Conservation (phyloP, 306 rosid genomes). For the Quercus aquifolioides region DNA sequence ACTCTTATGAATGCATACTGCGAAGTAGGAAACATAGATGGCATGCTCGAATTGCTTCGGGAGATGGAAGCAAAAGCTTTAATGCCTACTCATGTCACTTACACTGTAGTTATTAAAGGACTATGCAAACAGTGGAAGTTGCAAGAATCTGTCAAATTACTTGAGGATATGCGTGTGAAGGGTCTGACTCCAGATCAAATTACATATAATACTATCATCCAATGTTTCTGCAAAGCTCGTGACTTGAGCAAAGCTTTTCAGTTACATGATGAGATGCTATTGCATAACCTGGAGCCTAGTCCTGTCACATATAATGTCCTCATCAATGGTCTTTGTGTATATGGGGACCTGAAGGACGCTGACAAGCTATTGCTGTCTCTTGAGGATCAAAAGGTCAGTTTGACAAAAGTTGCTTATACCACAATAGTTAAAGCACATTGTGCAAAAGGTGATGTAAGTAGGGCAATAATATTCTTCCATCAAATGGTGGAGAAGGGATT, state of each 20-base stretch:
- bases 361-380: slow-evolving; percentile 41
- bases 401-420: slow-evolving; percentile 45
- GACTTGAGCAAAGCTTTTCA: slow-evolving; percentile 41
- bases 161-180: slow-evolving; percentile 33
- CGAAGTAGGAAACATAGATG: slow-evolving; percentile 32
- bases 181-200: slow-evolving; percentile 46
- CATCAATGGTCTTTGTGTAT: slow-evolving; percentile 46
- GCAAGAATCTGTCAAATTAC: slow-evolving; percentile 34
- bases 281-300: slow-evolving; percentile 43
- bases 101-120: slow-evolving; percentile 46
- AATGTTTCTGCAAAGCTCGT: slow-evolving; percentile 42
- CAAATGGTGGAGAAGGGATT: slow-evolving; percentile 39
- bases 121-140: slow-evolving; percentile 40
- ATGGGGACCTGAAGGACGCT: slow-evolving; percentile 48
- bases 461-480: slow-evolving; percentile 36
- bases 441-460: slow-evolving; percentile 41
- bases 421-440: slow-evolving; percentile 50
- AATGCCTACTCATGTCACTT: slow-evolving; percentile 42
- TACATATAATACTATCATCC: slow-evolving; percentile 44
- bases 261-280: slow-evolving; percentile 44
- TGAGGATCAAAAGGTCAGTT: slow-evolving; percentile 17
- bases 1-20: slow-evolving; percentile 50
- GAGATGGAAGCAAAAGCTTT: slow-evolving; percentile 44
- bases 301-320: slow-evolving; percentile 48
- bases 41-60: slow-evolving; percentile 25